Evolutionary conservation across 1,284 basidiomycete genomes (phyloP), one percentile per base, ranked within the genome.

Genomic region (Pterula multifida): DNA sequence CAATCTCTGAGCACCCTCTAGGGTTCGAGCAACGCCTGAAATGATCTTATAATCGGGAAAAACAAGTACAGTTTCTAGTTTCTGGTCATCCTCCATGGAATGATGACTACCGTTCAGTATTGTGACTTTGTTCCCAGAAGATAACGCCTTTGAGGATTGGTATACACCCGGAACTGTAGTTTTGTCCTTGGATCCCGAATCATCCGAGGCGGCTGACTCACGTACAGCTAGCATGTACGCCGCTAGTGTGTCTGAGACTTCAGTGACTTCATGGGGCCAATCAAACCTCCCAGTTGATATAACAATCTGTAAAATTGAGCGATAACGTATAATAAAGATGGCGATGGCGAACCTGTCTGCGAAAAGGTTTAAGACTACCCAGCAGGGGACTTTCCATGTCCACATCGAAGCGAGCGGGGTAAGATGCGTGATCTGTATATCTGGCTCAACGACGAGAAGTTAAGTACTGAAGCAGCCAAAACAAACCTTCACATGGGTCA

Each of bases 21-120:
- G 55, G 3, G 81, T 75, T 45, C 77, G 70, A 26, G 78, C 73
- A 15, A 94, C 78, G 49, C 82, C 81, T 3, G 76, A 72, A 21
- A 91, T 75, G 48, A 90, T 71, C 57, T 82, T 90, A 71, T 85
- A 96, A 65, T 97, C 93, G 3, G 93, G 93, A 59, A 97, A 81
- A 1, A 96, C 76, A 47, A 97, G 72, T 15, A 90, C 83, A 0
- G 85, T 86, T 53, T 90, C 82, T 44, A 71, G 65, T 49, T 77
- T 71, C 49, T 74, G 65, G 56, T 84, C 71, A 32, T 74, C 70
- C 36, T 72, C 76, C 45, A 85, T 62, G 11, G 82, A 78, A 47
- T 71, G 70, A 60, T 92, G 88, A 57, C 85, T 90, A 39, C 87
- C 86, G 59, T 92, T 86, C 25, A 90, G 72, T 47, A 93, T 81